Base-by-base conservation (phyloP, 441 rosid genomes). In the Adansonia madagascariensis region DNA sequence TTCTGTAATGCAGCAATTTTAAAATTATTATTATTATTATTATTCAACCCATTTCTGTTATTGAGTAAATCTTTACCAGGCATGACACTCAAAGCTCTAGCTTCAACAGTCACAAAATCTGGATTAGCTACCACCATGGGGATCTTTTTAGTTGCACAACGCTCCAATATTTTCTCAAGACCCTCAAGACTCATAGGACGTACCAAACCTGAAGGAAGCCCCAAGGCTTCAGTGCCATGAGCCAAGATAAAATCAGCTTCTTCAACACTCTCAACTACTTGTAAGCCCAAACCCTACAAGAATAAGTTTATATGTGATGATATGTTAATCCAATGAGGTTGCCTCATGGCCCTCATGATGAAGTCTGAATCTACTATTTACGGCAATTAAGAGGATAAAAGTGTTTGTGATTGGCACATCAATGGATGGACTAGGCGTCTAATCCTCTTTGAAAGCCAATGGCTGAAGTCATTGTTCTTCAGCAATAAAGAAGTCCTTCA, bases 121-220 rank as follows among this genome's bases (percentile, higher is more conserved):
- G 97, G 99, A 86, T 93, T 95, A 24, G 95, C 97, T 59, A 95
- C 99, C 15, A 93, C 88, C 98, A 95, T 90, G 7, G 98, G 99
- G 75, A 95, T 88, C 79, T 77, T 83, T 86, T 84, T 81, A 84
- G 87, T 84, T 74, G 90, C 97, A 78, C 94, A 87, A 17, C 39
- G 84, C 86, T 86, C 94, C 88, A 92, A 85, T 80, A 93, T 86
- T 84, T 90, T 88, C 86, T 93, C 97, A 22, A 92, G 90, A 77
- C 85, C 92, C 63, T 92, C 89, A 9, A 95, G 87, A 63, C 80
- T 76, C 90, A 65, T 85, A 8, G 94, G 92, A 76, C 78, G 74
- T 71, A 83, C 85, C 50, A 79, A 71, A 22, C 94, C 98, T 52
- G 93, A 90, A 78, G 95, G 76, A 76, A 82, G 90, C 44, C 89